Base-by-base conservation (phyloP, 1,284 basidiomycete species). In the Pyrrhoderma noxium region DNA sequence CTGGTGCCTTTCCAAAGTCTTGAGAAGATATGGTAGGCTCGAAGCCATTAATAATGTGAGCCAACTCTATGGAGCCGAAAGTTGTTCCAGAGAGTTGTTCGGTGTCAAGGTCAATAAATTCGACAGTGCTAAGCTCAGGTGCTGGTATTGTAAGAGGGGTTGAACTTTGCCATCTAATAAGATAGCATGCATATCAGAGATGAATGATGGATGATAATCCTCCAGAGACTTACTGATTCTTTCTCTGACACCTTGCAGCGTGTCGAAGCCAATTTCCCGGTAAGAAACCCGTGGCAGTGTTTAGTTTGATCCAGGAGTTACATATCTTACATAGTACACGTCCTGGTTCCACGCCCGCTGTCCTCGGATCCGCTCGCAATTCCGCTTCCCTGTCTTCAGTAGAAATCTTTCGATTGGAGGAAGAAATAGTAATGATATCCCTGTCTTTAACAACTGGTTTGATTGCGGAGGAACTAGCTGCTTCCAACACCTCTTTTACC, bases 341-440 rank as follows among this genome's bases (percentile, higher is more conserved):
- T 5, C 54, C 54, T 8, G 51, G 49, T 43, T 59, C 58, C 14
- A 59, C 58, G 27, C 13, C 45, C 9, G 40, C 49, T 14, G 31
- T 31, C n/a, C 58, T 50, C 13, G 58, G 54, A 40, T 59, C 58
- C 19, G 49, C 52, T 18, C 52, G 56, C 19, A 59, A 43, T 34
- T 51, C n/a, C 31, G 55, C 52, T 19, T 53, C 54, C 19, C 58
- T 44, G 21, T 56, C 52, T 34, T 51, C 56, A 14, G 57, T 54
- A 14, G 54, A 34, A 7, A 39, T 51, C 27, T 44, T 44, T 14
- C 43, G 46, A n/a, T 21, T 3, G 8, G 22, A 7, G 5, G 38
- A 40, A 40, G 21, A 22, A 7, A 40, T 40, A 7, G 38, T 31
- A 5, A n/a, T n/a, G n/a, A 31, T 11, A 18, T 47, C 48, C 40